Evolutionary conservation across 805 yeast species (phyloP).

Genomic region (Starmerella floricola): DNA sequence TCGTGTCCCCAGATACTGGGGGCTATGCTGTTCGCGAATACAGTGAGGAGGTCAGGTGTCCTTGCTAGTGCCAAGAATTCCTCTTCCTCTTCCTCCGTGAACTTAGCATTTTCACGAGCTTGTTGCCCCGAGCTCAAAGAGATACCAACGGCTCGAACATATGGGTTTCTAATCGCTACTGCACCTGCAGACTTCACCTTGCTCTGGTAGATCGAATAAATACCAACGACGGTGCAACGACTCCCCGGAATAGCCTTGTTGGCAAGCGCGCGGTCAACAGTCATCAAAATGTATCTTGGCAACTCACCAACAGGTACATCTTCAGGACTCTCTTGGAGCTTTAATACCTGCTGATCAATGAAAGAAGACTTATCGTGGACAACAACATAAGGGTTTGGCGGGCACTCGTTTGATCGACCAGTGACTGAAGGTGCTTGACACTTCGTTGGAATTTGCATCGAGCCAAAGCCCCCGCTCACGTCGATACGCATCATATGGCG

Average conservation of each 20-base stretch:
- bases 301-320: slow-evolving; percentile 98
- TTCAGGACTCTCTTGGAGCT: slow-evolving; percentile 94
- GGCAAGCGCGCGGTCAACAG: slow-evolving; percentile 80
- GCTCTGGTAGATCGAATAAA: slow-evolving; percentile 80
- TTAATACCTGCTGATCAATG: slow-evolving; percentile 87
- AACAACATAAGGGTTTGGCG: slow-evolving; percentile 82
- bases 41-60: slow-evolving; percentile 71
- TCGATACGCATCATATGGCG: slow-evolving; percentile 60
- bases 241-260: slow-evolving; percentile 92
- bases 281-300: slow-evolving; percentile 84
- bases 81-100: slow-evolving; percentile 89
- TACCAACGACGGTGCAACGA: slow-evolving; percentile 81
- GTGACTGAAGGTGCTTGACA: slow-evolving; percentile 50
- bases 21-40: slow-evolving; percentile 80
- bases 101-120: slow-evolving; percentile 47
- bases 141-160: slow-evolving; percentile 74
- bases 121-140: slow-evolving; percentile 70
- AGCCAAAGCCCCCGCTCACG: slow-evolving; percentile 59
- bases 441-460: slow-evolving; percentile 49
- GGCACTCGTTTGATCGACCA: slow-evolving; percentile 48
- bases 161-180: slow-evolving; percentile 89
- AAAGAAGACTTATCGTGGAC: slow-evolving; percentile 90
- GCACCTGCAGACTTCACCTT: slow-evolving; percentile 41
- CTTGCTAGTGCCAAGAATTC: slow-evolving; percentile 72
- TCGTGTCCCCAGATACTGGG: slow-evolving; percentile 91